Evolutionary conservation across 2,329 filamentous ascomycete species (phyloP).

Genomic region (Neopestalotiopsis rosae): DNA sequence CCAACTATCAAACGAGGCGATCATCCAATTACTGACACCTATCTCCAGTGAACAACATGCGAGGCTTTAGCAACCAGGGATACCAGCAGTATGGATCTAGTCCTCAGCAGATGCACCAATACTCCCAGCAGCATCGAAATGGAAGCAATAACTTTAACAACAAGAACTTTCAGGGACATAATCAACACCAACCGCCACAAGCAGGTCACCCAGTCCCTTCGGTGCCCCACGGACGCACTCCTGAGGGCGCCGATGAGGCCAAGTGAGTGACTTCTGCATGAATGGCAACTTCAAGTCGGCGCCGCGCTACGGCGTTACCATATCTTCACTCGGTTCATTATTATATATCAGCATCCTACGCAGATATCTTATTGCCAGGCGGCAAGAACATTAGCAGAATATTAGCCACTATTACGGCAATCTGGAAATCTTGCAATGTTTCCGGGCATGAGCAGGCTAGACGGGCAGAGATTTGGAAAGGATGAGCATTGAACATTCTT

Average conservation of each 20-base stretch:
- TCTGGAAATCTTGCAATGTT: neutral
- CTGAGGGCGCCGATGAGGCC: conserved; percentile 50
- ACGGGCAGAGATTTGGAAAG: conserved; percentile 1
- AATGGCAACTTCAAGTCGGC: conserved; percentile 28
- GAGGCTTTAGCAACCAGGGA: conserved; percentile 63
- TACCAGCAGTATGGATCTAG: conserved; percentile 70
- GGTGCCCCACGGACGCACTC: conserved; percentile 38
- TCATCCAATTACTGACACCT: conserved; percentile 42
- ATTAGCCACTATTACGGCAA: conserved; percentile 6
- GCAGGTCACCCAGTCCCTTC: conserved; percentile 40
- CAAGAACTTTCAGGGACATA: conserved; percentile 55
- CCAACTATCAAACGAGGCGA: conserved; percentile 24
- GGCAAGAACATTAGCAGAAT: conserved; percentile 5
- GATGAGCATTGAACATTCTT: neutral
- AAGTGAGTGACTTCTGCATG: conserved; percentile 41
- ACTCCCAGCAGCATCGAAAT: conserved; percentile 63
- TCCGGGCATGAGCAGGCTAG: neutral
- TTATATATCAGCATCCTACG: conserved; percentile 6
- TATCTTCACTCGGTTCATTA: conserved; percentile 28
- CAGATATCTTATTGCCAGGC: conserved; percentile 3
- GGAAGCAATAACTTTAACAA: conserved; percentile 52
- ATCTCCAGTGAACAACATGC: conserved; percentile 61
- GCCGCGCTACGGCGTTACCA: conserved; percentile 34
- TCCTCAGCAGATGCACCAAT: conserved; percentile 69
- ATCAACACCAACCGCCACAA: conserved; percentile 44